Evolutionary conservation across 2,329 filamentous ascomycete genomes (phyloP).

Genomic region (Rosellinia necatrix): DNA sequence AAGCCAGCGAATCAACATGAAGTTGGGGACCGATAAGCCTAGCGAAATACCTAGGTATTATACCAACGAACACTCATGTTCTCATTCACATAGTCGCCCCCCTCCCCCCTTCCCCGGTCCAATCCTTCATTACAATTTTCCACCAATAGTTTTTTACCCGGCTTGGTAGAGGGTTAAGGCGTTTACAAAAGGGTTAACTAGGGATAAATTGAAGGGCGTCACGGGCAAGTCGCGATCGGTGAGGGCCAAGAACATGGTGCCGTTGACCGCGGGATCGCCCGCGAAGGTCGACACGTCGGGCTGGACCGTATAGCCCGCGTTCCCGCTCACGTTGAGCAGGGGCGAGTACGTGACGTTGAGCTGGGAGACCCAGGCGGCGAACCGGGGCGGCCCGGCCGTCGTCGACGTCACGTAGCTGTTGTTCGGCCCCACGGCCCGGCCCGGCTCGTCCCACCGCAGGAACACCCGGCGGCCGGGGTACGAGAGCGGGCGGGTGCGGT

Average conservation of each 20-base stretch:
- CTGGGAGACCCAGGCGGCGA: constrained; percentile 77
- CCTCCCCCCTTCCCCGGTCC: neutral
- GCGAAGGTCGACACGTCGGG: constrained; percentile 70
- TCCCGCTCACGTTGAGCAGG: constrained; percentile 58
- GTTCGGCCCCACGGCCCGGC: constrained; percentile 73
- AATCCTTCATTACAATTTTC: neutral
- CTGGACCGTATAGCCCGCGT: constrained; percentile 71
- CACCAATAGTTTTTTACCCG: constrained; percentile 55
- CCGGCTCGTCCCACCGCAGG: constrained; percentile 74
- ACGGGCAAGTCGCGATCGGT: constrained; percentile 71
- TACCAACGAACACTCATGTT: too few relatives aligned
- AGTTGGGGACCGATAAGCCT: too few relatives aligned
- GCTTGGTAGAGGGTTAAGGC: constrained; percentile 79
- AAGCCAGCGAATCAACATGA: too few relatives aligned
- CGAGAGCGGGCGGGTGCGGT: constrained; percentile 71
- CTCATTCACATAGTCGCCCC: too few relatives aligned
- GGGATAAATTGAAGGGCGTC: constrained; percentile 76
- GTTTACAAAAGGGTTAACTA: constrained; percentile 76
- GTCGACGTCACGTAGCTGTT: constrained; percentile 76
- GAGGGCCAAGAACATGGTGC: constrained; percentile 78
- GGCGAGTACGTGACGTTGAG: constrained; percentile 74
- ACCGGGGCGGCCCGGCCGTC: constrained; percentile 63
- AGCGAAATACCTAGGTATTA: too few relatives aligned
- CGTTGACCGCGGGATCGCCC: constrained; percentile 72
- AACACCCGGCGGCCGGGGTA: constrained; percentile 75